Conservation (phyloP, 2,329 filamentous ascomycete genomes). For the Pyrenophora graminea region DNA sequence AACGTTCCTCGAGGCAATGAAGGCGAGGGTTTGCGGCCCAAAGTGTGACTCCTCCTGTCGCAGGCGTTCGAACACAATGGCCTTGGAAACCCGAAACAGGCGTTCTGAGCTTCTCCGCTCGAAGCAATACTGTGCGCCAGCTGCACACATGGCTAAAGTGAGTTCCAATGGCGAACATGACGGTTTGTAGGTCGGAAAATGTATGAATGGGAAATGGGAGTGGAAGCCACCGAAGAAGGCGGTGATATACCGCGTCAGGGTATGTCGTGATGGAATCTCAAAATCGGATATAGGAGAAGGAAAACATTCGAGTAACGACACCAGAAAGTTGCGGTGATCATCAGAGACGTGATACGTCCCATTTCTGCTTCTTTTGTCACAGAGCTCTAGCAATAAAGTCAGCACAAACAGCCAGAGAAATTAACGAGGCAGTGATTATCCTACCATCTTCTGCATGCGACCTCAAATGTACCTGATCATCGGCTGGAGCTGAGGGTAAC, state of each 20-base stretch:
- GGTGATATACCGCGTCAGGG: constrained; percentile 38
- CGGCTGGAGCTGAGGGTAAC: constrained; percentile 35
- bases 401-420: background rate
- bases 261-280: constrained; percentile 37
- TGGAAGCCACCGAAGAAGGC: constrained; percentile 41
- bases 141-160: constrained; percentile 39
- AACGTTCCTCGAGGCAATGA: constrained; percentile 21
- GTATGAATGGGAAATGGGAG: constrained; percentile 42
- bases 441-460: constrained; percentile 25
- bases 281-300: constrained; percentile 28
- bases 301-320: constrained; percentile 26
- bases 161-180: constrained; percentile 38
- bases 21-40: constrained; percentile 29
- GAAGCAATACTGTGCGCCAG: constrained; percentile 43
- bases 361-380: constrained; percentile 22
- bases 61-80: constrained; percentile 34
- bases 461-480: constrained; percentile 32
- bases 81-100: constrained; percentile 36
- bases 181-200: constrained; percentile 38
- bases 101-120: constrained; percentile 36
- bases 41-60: constrained; percentile 32
- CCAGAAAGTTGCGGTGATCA: constrained; percentile 29
- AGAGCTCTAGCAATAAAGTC: constrained; percentile 15
- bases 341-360: constrained; percentile 35
- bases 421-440: background rate